Evolutionary conservation across 176 grass and related monocot species (phyloP), one percentile per base, ranked within the genome.

Genomic region (Phoenix roebelenii): DNA sequence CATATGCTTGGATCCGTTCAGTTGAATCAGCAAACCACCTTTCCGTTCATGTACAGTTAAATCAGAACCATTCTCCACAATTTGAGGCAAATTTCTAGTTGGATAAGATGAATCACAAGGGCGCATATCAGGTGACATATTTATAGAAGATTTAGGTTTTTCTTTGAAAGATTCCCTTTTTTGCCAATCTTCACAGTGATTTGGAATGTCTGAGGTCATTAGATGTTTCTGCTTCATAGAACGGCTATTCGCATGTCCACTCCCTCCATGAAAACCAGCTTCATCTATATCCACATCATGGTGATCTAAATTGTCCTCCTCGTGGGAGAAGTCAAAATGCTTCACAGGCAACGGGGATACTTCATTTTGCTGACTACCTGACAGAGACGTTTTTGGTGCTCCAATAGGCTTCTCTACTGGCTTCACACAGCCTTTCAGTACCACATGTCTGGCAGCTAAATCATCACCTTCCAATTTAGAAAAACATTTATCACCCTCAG

Each of bases 291-390:
- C 57, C 53, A 61, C 57, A 19, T 18, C 50, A 60, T 30, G 25
- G 55, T 66, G 72, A 58, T 52, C 54, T 77, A 70, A 68, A 69
- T 30, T 66, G 49, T 86, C 92, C 66, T 90, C 92, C 70, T 20
- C 20, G 20, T 82, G 75, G 68, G 77, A 85, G 64, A 96, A 96
- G 24, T 96, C 83, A 9, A 96, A 74, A 55, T 90, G 86, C 58
- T 85, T 96, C 71, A 96, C 92, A 52, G 80, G 92, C 61, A 90
- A 76, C 3, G 92, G 92, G 32, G 87, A 96, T 25, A 19, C 67
- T 25, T 63, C 61, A 52, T 72, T 72, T 73, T 66, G 58, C 59
- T 85, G 66, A 58, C 17, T 49, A 48, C 54, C 71, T 58, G 26
- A 44, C 23, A 25, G 22, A 15, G 61, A 25, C 20, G 52, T 57